Percentiles rank a stretch among this genome's conserved stretches.
These are phyloP conservation scores for Sporisorium graminicola DNA, from an alignment of 1,284 basidiomycete species.

Conservation along the genomic window DNA sequence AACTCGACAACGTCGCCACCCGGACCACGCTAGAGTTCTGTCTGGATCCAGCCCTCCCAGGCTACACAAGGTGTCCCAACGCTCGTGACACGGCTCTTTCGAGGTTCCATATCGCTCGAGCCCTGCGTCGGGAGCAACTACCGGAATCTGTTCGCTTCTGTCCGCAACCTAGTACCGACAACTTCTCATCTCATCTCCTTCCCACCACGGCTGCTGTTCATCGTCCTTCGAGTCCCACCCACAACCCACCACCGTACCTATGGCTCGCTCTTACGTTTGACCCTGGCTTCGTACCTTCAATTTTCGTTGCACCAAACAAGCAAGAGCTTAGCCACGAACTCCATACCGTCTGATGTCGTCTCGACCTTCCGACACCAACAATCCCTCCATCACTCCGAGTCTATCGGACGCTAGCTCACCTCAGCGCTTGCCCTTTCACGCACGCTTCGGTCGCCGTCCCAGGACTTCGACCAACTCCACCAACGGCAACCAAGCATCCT, in stretches of 20 bases:
- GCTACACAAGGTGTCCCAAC: background rate
- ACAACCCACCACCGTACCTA: background rate
- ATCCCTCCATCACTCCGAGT: constrained; percentile 2
- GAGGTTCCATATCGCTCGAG: background rate
- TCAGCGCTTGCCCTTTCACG: constrained; percentile 19
- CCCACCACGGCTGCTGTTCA: background rate
- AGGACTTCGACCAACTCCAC: constrained; percentile 23
- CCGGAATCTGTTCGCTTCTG: background rate
- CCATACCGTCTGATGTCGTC: constrained; percentile 18
- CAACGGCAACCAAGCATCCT: constrained; percentile 15
- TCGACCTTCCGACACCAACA: constrained; percentile 12
- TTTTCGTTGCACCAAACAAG: background rate
- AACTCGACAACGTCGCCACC: no score
- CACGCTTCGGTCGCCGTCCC: constrained; percentile 31
- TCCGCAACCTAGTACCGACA: background rate
- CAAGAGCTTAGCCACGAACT: background rate
- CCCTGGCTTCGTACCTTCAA: background rate
- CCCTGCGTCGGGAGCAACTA: no score
- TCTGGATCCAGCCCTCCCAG: background rate
- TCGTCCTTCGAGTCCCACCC: background rate
- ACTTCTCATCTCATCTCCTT: background rate
- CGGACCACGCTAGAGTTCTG: background rate
- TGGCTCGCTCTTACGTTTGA: background rate
- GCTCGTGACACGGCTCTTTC: background rate
- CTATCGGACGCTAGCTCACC: constrained; percentile 11